A percentile compares a stretch with the other conserved stretches of the same genome.
Conservation (phyloP, 805 yeast genomes). For the Lipomyces oligophaga region DNA sequence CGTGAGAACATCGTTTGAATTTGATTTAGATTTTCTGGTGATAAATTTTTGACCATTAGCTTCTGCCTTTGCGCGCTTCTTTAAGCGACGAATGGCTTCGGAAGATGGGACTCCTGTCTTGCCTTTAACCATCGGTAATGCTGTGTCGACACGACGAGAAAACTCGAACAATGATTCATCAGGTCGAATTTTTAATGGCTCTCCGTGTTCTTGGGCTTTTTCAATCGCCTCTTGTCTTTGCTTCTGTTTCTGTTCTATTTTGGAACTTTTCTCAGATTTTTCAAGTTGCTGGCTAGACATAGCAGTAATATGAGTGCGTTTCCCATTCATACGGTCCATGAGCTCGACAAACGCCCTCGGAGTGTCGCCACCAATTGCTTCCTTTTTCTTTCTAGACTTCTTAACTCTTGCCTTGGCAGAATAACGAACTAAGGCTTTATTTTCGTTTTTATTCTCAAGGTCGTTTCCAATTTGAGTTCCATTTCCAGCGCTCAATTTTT, state of each 20-base stretch:
- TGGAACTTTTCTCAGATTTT: constrained; percentile 12
- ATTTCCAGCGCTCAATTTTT: too few species aligned
- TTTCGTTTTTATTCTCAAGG: too few species aligned
- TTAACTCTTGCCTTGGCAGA: not conserved
- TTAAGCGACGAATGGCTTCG: constrained; percentile 28
- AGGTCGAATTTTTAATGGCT: constrained; percentile 31
- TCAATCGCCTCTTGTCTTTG: constrained; percentile 7
- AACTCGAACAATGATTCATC: constrained; percentile 43
- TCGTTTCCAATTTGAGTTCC: too few species aligned
- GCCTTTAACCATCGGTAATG: constrained; percentile 41
- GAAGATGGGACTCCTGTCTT: constrained; percentile 36
- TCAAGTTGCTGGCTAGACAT: constrained; percentile 4
- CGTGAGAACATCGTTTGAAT: constrained; percentile 32
- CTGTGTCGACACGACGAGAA: constrained; percentile 40
- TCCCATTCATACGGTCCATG: constrained; percentile 30
- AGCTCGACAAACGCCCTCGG: constrained; percentile 37
- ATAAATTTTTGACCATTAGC: constrained; percentile 23
- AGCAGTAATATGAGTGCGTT: not conserved
- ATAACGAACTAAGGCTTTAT: too few species aligned
- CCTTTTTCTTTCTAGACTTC: constrained; percentile 23
- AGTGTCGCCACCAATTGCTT: constrained; percentile 35
- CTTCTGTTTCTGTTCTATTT: constrained; percentile 6
- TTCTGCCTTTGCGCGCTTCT: constrained; percentile 30
- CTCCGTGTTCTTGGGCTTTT: constrained; percentile 3
- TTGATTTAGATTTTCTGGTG: constrained; percentile 25